A percentile compares a stretch with the other conserved stretches of the same genome.
phyloP scores from a whole-genome alignment of 2,329 filamentous ascomycete species.

The Pseudopyrenochaeta lycopersici region DNA sequence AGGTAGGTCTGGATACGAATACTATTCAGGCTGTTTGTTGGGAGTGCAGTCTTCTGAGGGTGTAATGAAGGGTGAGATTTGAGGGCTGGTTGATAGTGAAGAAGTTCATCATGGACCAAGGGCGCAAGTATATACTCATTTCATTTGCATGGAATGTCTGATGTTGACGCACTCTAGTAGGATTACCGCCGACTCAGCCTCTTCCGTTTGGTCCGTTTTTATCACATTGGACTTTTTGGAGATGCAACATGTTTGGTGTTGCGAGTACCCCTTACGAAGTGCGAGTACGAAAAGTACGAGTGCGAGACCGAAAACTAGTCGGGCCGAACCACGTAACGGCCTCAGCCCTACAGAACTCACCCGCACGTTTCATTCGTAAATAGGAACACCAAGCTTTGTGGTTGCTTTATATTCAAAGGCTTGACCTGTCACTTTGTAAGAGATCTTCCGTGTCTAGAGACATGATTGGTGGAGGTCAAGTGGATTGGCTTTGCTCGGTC shows the following conservation, averaged over 20 bases:
- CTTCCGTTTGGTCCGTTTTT: conserved; percentile 8
- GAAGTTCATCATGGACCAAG: not conserved
- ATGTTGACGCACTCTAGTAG: not conserved
- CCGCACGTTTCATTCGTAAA: not conserved
- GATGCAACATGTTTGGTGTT: conserved; percentile 8
- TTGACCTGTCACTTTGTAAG: not conserved
- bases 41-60: not conserved
- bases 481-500: too few relatives aligned
- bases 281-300: conserved; percentile 15
- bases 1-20: not conserved
- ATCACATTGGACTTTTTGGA: not conserved
- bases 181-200: conserved; percentile 9
- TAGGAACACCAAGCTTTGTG: not conserved
- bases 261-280: not conserved
- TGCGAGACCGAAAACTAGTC: conserved; percentile 1
- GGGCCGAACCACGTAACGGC: not conserved
- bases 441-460: too few relatives aligned
- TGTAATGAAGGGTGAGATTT: not conserved
- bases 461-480: too few relatives aligned
- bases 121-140: conserved; percentile 9
- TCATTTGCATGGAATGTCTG: not conserved
- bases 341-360: not conserved
- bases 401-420: not conserved
- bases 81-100: not conserved
- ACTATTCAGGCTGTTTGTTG: too few relatives aligned